Percentiles rank a stretch among this genome's conserved stretches.
Conservation (phyloP, 2,329 filamentous ascomycete genomes). For the Xylaria polymorpha region DNA sequence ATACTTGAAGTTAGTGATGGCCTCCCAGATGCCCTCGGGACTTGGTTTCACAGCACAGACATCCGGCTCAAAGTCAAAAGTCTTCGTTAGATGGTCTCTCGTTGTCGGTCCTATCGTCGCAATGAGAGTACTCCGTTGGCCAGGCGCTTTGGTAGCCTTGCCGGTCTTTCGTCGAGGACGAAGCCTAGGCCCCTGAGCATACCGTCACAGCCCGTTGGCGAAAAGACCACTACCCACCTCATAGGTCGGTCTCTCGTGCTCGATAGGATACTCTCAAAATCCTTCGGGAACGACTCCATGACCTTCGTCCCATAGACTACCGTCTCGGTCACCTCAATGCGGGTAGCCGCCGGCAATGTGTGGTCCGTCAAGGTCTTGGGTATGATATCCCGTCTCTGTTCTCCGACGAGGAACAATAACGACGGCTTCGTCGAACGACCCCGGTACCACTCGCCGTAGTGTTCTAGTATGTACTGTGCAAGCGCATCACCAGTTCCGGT, state of each 20-base stretch:
- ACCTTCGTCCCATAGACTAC: conserved; percentile 89
- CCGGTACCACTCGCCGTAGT: conserved; percentile 72
- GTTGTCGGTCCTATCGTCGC: conserved; percentile 96
- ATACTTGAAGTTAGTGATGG: conserved; percentile 61
- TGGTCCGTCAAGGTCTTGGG: conserved; percentile 78
- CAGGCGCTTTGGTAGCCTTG: conserved; percentile 48
- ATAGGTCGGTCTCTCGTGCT: conserved; percentile 54
- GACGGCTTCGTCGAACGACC: conserved; percentile 63
- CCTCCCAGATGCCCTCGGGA: conserved; percentile 79
- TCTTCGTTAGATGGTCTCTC: conserved; percentile 73
- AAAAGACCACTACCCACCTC: conserved; percentile 83
- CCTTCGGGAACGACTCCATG: conserved; percentile 78
- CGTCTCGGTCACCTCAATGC: conserved; percentile 79
- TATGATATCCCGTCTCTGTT: conserved; percentile 90
- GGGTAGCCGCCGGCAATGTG: conserved; percentile 58
- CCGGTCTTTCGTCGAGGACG: conserved; percentile 61
- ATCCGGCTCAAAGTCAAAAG: conserved; percentile 76
- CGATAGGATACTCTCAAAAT: conserved; percentile 68
- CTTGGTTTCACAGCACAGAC: conserved; percentile 86
- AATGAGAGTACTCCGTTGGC: conserved; percentile 67
- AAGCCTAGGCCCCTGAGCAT: conserved; percentile 65
- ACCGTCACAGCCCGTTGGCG: conserved; percentile 71
- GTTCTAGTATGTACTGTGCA: conserved; percentile 79
- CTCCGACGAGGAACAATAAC: conserved; percentile 88
- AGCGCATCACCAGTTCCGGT: conserved; percentile 87